Base-by-base conservation (phyloP, 495 filamentous ascomycete species). In the Xylaria nigripes region DNA sequence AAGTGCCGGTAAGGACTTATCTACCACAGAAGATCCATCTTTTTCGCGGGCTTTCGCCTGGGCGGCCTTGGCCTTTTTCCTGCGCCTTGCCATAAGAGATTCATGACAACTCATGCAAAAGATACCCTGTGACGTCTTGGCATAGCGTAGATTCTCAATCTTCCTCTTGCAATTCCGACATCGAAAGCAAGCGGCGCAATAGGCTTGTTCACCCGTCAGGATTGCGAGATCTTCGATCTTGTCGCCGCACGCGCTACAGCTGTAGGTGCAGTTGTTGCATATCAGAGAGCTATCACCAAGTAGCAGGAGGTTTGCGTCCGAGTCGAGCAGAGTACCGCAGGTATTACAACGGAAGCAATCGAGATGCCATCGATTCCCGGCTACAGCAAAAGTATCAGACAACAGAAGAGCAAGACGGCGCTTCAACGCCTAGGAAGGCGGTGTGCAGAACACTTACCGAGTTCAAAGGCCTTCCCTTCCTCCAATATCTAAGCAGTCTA, bases 101-200 rank as follows among this genome's bases (percentile, higher is more conserved):
- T 99, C 94, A 66, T 99, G 94, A 66, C 94, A 99, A 65, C 86
- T 90, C 94, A 99, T 99, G 76, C 94, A 99, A 68, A 99, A 97
- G 48, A 97, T 99, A 34, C 94, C 94, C 68, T 96, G 93, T 10
- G 94, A 96, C 0, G 94, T 99, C 54, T 93, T 80, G 18, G 94
- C 94, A 78, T 99, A 99, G 63, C 94, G 87, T 49, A 99, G 76
- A 66, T 99, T 99, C 68, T 99, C 94, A 43, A 99, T 99, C 73
- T 96, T 94, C 65, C 85, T 79, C 71, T 97, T 99, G 78, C 94
- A 99, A 68, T 97, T 99, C 57, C 94, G 80, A 69, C 94, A 99
- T 62, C 89, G 82, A 71, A 99, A 99, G 72, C 94, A 99, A 29
- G 86, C 90, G 21, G 91, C 89, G 70, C 94, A 99, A 63, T 95